Base-by-base conservation (phyloP, 176 grass and related monocot species). In the Ensete glaucum region DNA sequence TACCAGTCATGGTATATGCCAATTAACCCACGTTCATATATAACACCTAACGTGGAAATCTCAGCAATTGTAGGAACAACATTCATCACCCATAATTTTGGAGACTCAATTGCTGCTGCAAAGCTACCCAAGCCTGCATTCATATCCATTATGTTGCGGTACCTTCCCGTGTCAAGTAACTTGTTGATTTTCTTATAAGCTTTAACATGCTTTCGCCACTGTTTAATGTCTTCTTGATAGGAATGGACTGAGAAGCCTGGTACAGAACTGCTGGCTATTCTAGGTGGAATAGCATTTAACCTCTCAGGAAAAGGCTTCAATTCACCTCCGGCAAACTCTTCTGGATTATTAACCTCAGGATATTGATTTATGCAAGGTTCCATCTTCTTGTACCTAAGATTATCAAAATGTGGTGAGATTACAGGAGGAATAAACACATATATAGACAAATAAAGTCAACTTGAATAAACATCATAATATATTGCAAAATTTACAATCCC, bases 1-100 rank as follows among this genome's bases (percentile, higher is more conserved):
- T 96, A 96, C 92, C 92, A 96, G 81, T 96, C 89, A 59, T 96
- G 92, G 83, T 96, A 89, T 71, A 89, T 96, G 77, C 89, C 89
- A 51, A 96, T 92, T 74, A 96, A 83, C 64, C 92, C 92, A 29
- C 92, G 85, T 78, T 96, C 92, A 7, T 92, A 96, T 53, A 96
- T 89, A 58, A 89, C 89, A 80, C 89, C 92, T 51, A 96, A 81
- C 12, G 79, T 89, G 52, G 82, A 86, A 70, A 75, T 66, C 73
- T 91, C 75, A 34, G 82, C 63, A 73, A 85, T 75, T 58, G 80
- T 87, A 21, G 89, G 92, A 67, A 96, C 52, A 0, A 91, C 84
- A 85, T 96, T 91, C 92, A 96, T 96, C 9, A 91, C 88, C 92
- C 92, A 92, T 68, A 87, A 67, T 72, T 91, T 89, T 67, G 80